These are phyloP conservation scores for Stereocaulon alpinum DNA, from an alignment of 495 filamentous ascomycete genomes.

Conservation along the genomic window DNA sequence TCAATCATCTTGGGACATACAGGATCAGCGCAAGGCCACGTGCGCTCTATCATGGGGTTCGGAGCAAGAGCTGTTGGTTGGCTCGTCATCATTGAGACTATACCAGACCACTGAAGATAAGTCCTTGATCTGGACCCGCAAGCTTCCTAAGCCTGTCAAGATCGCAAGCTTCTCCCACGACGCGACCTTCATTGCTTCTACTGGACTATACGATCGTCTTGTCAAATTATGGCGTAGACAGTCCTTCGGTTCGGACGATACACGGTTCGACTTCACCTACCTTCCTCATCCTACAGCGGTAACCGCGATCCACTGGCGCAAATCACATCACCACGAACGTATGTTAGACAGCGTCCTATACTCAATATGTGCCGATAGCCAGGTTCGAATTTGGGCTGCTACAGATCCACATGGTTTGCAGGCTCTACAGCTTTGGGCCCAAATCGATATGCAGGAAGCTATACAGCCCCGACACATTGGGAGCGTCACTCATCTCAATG, in stretches of 20 bases:
- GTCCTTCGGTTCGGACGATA: slow-evolving; percentile 73
- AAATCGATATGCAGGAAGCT: slow-evolving; percentile 65
- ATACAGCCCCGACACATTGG: slow-evolving; percentile 50
- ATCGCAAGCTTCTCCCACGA: slow-evolving; percentile 78
- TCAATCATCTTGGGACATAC: slow-evolving; percentile 33
- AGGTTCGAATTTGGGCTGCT: slow-evolving; percentile 73
- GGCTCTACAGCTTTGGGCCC: slow-evolving; percentile 67
- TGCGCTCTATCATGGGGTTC: slow-evolving; percentile 77
- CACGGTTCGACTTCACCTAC: slow-evolving; percentile 84
- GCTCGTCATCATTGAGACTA: slow-evolving; percentile 58
- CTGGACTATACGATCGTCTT: slow-evolving; percentile 68
- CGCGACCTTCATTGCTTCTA: slow-evolving; percentile 72
- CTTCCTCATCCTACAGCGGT: slow-evolving; percentile 72
- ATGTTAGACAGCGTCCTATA: slow-evolving; percentile 84
- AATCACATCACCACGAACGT: slow-evolving; percentile 63
- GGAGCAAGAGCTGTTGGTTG: slow-evolving; percentile 70
- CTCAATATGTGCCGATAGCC: slow-evolving; percentile 77
- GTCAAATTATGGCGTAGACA: slow-evolving; percentile 89
- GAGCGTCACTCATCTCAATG: slow-evolving; percentile 25
- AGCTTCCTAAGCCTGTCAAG: slow-evolving; percentile 61
- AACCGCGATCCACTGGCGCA: slow-evolving; percentile 77
- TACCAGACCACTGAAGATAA: slow-evolving; percentile 30
- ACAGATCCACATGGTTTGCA: slow-evolving; percentile 63
- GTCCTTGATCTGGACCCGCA: slow-evolving; percentile 59
- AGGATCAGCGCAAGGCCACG: slow-evolving; percentile 37